Base-by-base conservation (phyloP, 139 green algal genomes). In the Pedinophyceae sp. region DNA sequence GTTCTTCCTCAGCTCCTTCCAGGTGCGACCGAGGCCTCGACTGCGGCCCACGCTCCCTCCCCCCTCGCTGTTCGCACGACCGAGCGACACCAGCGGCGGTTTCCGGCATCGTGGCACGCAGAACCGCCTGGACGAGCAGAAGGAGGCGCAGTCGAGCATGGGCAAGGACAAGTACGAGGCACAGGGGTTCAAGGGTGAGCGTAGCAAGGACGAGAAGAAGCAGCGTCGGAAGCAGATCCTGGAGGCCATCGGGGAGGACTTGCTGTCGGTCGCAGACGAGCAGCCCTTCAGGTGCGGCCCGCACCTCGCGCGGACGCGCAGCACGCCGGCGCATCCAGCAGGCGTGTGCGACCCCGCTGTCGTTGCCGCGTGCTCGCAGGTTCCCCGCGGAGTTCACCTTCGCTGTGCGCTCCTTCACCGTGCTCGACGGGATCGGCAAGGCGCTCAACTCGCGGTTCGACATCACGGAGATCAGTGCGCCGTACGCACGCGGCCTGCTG, bases 331-430 rank as follows among this genome's bases (percentile, higher is more conserved):
- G n/a, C n/a, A n/a, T n/a, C n/a, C n/a, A n/a, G n/a, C n/a, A n/a
- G n/a, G n/a, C n/a, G n/a, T n/a, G n/a, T n/a, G n/a, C n/a, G n/a
- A n/a, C n/a, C n/a, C n/a, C n/a, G n/a, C n/a, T n/a, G n/a, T n/a
- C n/a, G n/a, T n/a, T n/a, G n/a, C n/a, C n/a, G n/a, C n/a, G n/a
- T n/a, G n/a, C n/a, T n/a, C n/a, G n/a, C n/a, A n/a, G n/a, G 30
- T 97, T 97, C 82, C 90, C 90, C 16, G 92, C 92, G 25, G 88
- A 83, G 30, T 96, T 97, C 80, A 97, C 88, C 7, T 95, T 96
- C 66, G 88, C 95, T 22, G 71, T 86, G 38, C 66, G 82, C n/a
- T 81, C 74, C 38, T 93, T 94, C 62, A 85, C 78, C 4, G 85
- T 94, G 27, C 76, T 99, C 51, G 91, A 99, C 64, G 91, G 91